Percentiles rank a stretch among this genome's conserved stretches.
Conservation (phyloP, 1,139 yeast genomes). For the Hansenula lynferdii region DNA sequence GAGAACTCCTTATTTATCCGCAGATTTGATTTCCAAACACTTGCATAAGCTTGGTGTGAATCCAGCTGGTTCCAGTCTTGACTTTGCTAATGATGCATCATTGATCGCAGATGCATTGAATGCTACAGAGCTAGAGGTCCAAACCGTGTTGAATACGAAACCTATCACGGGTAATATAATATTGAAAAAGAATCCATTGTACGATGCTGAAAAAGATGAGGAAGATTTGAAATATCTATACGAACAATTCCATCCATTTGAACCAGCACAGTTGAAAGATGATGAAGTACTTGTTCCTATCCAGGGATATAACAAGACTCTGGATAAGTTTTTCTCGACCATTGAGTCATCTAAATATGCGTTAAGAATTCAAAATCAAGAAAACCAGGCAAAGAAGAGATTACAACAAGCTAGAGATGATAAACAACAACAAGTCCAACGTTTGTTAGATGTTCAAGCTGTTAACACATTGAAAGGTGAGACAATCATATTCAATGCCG, state of each 20-base stretch:
- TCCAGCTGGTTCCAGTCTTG: slow-evolving; percentile 37
- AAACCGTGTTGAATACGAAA: slow-evolving; percentile 25
- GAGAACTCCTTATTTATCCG: slow-evolving; percentile 68
- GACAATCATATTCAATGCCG: slow-evolving; percentile 65
- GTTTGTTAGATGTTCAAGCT: slow-evolving; percentile 60
- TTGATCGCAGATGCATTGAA: slow-evolving; percentile 40
- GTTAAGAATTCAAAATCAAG: slow-evolving; percentile 68
- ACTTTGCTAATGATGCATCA: slow-evolving; percentile 24
- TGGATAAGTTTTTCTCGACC: slow-evolving; percentile 82
- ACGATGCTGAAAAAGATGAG: slow-evolving; percentile 31
- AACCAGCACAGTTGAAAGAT: slow-evolving; percentile 44
- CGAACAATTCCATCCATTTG: slow-evolving; percentile 86
- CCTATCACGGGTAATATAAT: slow-evolving; percentile 59
- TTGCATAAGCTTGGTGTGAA: slow-evolving; percentile 43
- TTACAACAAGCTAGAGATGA: slow-evolving; percentile 72
- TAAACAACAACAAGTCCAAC: slow-evolving; percentile 65
- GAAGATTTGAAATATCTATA: slow-evolving; percentile 46
- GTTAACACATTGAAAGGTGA: slow-evolving; percentile 67
- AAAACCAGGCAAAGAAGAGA: slow-evolving; percentile 67
- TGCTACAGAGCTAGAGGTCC: slow-evolving; percentile 39
- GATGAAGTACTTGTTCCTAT: slow-evolving; percentile 31
- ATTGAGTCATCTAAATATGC: slow-evolving; percentile 79
- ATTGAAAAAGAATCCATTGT: slow-evolving; percentile 53
- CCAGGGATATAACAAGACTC: slow-evolving; percentile 70
- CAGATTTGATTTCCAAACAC: slow-evolving; percentile 66